Evolutionary conservation across 2,329 filamentous ascomycete species (phyloP), one percentile per base, ranked within the genome.

Genomic region (Hymenoscyphus repandus): DNA sequence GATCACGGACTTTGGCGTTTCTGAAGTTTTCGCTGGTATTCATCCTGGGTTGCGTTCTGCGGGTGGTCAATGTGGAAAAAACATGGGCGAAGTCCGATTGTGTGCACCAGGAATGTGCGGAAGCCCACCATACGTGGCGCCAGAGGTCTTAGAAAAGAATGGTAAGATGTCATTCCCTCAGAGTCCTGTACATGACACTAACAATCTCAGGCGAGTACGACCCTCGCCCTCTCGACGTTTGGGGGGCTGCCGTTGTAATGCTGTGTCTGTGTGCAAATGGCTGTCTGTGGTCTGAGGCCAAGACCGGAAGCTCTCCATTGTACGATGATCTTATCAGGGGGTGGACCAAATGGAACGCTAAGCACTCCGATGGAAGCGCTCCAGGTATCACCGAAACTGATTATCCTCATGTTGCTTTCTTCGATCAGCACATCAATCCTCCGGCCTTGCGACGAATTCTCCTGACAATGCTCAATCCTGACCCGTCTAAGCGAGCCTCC

Each of bases 1-100:
- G 71, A 91, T 96, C 53, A 90, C 89, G 45, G 90, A 96, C 67
- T 95, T 96, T 70, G 90, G 90, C 47, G 88, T 92, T 12, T 90
- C 88, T 0, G 88, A 93, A 65, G 86, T 95, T 15, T 95, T 95
- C 64, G 81, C 78, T 48, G 90, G 89, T 36, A 83, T 84, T 45
- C 89, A 95, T 67, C 90, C 89, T 0, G 90, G 89, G 30, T 71
- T 90, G 37, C 78, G 86, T 53, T 81, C 85, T 61, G 79, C 86
- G 11, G 82, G 82, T 46, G 86, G 87, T 49, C 78, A 86, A 62
- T 91, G 86, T 67, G 87, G 86, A 43, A 78, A 79, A 63, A 79
- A 84, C 58, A 89, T 91, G 80, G 78, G 77, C 27, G 81, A 85
- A 5, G 67, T 89, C 7, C 82, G 87, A 36, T 74, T 85, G 32